These are phyloP conservation scores for Wallacemonas rigidus DNA, from an alignment of 208 protist genomes.

Conservation along the genomic window DNA sequence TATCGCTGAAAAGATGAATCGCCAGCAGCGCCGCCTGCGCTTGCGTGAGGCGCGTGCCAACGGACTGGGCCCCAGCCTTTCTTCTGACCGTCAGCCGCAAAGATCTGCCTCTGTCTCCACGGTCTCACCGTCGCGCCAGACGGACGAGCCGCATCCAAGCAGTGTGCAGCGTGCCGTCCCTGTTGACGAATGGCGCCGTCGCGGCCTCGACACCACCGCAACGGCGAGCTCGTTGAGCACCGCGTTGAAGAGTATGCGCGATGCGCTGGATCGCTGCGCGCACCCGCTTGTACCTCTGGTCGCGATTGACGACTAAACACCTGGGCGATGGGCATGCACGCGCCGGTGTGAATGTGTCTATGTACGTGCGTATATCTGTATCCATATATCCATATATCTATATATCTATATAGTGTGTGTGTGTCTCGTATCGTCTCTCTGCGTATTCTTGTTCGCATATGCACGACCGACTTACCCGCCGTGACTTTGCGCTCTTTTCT, in stretches of 20 bases:
- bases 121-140: background rate
- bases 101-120: constrained; percentile 2
- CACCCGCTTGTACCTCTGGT: constrained; percentile 7
- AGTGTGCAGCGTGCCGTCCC: background rate
- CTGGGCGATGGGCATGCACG: background rate
- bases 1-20: constrained; percentile 61
- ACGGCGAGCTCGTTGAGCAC: background rate
- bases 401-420: background rate
- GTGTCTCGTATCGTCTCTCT: no score
- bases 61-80: background rate
- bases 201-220: background rate
- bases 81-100: background rate
- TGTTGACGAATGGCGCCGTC: background rate
- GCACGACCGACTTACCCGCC: no score
- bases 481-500: no score
- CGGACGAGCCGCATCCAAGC: background rate
- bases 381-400: background rate
- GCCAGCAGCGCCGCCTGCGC: constrained; percentile 23
- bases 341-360: background rate
- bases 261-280: background rate
- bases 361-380: no score
- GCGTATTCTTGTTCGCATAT: no score
- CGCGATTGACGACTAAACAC: constrained; percentile 1
- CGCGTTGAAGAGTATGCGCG: constrained; percentile 1
- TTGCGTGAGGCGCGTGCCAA: constrained; percentile 23